A percentile compares a stretch with the other conserved stretches of the same genome.
Conservation (phyloP, 169 alveolate genomes). For the Cryptosporidium viatorum region DNA sequence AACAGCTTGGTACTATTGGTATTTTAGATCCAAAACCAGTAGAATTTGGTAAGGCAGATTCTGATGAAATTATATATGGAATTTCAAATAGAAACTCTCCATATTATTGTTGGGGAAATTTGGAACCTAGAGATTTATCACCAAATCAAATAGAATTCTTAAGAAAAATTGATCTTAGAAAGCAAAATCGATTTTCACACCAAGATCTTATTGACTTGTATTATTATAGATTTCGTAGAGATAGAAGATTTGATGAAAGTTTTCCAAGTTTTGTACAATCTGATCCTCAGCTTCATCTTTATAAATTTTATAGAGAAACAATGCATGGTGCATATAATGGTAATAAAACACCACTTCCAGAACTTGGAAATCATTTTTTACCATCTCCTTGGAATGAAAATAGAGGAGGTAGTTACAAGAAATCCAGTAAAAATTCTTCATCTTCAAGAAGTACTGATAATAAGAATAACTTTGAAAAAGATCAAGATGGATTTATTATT, state of each 20-base stretch:
- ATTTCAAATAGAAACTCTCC: conserved; percentile 51
- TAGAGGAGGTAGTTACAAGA: background rate
- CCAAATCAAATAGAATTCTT: conserved; percentile 67
- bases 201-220: conserved; percentile 63
- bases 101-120: conserved; percentile 67
- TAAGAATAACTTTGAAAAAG: conserved; percentile 18
- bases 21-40: conserved; percentile 52
- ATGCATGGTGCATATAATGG: conserved; percentile 73
- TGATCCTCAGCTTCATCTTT: conserved; percentile 59
- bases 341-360: conserved; percentile 64
- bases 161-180: conserved; percentile 41
- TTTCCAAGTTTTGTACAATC: conserved; percentile 47
- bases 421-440: background rate
- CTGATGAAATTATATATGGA: conserved; percentile 23
- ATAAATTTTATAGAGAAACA: conserved; percentile 65
- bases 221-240: conserved; percentile 66
- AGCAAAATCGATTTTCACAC: conserved; percentile 7
- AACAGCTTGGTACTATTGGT: conserved; percentile 62
- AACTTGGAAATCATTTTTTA: conserved; percentile 17
- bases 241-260: conserved; percentile 54
- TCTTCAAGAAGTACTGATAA: background rate
- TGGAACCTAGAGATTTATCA: conserved; percentile 68
- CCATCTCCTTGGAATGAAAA: conserved; percentile 67
- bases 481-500: conserved; percentile 45
- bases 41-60: conserved; percentile 24